A percentile compares a stretch with the other conserved stretches of the same genome.
Conservation (phyloP, 805 yeast species). For the Candida sphagnicola region DNA sequence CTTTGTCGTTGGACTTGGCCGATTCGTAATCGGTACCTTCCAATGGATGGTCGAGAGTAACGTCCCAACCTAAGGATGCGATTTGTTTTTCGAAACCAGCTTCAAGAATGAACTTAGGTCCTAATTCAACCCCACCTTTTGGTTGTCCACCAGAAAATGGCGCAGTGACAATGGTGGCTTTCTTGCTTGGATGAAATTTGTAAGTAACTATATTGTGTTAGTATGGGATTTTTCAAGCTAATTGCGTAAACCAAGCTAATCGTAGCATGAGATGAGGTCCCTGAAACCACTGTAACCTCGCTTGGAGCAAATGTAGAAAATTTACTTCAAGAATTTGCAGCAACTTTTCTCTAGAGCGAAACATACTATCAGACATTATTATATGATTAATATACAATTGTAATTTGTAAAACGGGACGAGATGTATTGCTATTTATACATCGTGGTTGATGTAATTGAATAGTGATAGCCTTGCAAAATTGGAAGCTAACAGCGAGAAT, state of each 20-base stretch:
- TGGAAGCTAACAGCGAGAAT: no score
- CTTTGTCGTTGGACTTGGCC: constrained; percentile 41
- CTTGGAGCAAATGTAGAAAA: no score
- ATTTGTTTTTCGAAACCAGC: constrained; percentile 67
- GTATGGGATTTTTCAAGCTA: not conserved
- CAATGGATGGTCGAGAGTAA: constrained; percentile 51
- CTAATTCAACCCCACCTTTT: constrained; percentile 88
- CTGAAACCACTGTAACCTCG: no score
- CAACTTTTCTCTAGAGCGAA: not conserved
- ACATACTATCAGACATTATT: constrained; percentile 7
- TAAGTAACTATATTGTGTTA: constrained; percentile 29
- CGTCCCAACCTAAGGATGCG: constrained; percentile 68
- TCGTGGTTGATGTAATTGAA: not conserved
- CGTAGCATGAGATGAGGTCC: not conserved
- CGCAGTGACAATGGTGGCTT: constrained; percentile 73
- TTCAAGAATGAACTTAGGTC: constrained; percentile 77
- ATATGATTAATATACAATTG: no score
- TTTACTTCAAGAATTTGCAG: not conserved
- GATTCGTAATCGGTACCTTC: constrained; percentile 42
- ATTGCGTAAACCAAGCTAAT: not conserved
- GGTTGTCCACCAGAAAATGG: constrained; percentile 98
- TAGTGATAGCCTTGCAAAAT: not conserved
- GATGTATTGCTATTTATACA: no score
- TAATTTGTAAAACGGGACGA: no score
- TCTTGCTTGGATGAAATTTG: constrained; percentile 51